phyloP scores from a whole-genome alignment of 345 rosid species.

The Eutrema japonicum region DNA sequence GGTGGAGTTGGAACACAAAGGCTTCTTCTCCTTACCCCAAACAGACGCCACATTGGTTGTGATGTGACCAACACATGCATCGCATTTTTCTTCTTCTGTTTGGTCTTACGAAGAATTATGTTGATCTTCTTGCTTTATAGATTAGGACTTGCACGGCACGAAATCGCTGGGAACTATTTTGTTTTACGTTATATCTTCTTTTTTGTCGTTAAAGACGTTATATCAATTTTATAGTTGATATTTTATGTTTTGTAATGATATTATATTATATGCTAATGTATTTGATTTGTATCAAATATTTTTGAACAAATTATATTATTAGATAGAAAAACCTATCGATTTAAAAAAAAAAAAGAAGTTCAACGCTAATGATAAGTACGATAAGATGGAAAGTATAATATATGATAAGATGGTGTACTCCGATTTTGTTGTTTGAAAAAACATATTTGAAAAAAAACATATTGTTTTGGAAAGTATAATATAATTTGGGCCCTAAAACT shows the following conservation, averaged over 20 bases:
- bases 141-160: not conserved
- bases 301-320: no score
- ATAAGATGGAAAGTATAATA: not conserved
- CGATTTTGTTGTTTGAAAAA: no score
- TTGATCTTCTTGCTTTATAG: slow-evolving; percentile 12
- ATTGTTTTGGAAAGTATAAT: no score
- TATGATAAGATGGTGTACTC: not conserved
- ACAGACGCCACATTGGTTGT: not conserved
- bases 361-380: no score
- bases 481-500: no score
- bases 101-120: not conserved
- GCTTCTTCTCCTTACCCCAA: slow-evolving; percentile 46
- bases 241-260: no score
- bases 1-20: slow-evolving; percentile 74
- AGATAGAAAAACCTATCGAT: no score
- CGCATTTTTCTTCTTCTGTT: not conserved
- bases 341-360: no score
- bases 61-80: slow-evolving; percentile 1
- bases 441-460: no score
- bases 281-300: no score
- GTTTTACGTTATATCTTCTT: no score
- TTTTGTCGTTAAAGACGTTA: not conserved
- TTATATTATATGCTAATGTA: no score
- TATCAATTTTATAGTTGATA: not conserved
- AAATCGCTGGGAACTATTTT: not conserved